Evolutionary conservation across 177 flowering plant species (phyloP).

Genomic region (Vitis hybrid): DNA sequence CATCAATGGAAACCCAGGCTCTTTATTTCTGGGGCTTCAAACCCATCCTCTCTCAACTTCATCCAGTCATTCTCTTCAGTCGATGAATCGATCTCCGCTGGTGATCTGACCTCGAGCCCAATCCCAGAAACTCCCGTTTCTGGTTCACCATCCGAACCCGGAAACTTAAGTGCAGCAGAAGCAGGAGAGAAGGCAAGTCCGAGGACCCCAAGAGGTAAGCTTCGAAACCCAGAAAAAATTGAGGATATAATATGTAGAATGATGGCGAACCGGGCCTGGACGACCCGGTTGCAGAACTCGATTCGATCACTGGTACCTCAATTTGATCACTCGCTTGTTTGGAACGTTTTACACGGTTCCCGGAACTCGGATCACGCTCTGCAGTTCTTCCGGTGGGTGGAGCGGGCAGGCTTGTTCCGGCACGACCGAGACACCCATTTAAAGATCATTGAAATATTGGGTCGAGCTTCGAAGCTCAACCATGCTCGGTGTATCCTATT

Average conservation of each 20-base stretch:
- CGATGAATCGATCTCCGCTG: slow-evolving; percentile 10
- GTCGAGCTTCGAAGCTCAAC: slow-evolving; percentile 63
- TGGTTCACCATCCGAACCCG: slow-evolving; percentile 1
- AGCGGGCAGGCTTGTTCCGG: slow-evolving; percentile 59
- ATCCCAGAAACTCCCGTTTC: slow-evolving; percentile 9
- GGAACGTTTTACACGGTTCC: slow-evolving; percentile 65
- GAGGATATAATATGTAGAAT: slow-evolving; percentile 74
- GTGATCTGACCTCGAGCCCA: not conserved
- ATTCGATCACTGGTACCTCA: slow-evolving; percentile 65
- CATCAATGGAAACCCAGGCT: slow-evolving; percentile 15
- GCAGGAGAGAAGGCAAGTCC: not conserved
- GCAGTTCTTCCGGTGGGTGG: slow-evolving; percentile 90
- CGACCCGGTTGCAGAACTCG: slow-evolving; percentile 84
- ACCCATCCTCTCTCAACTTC: slow-evolving; percentile 20
- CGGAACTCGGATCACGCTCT: slow-evolving; percentile 72
- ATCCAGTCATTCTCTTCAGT: slow-evolving; percentile 32
- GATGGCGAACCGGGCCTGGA: slow-evolving; percentile 89
- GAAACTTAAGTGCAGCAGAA: not conserved
- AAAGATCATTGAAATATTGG: slow-evolving; percentile 76
- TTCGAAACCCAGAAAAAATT: slow-evolving; percentile 48
- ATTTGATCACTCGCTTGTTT: slow-evolving; percentile 68
- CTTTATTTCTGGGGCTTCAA: slow-evolving; percentile 17
- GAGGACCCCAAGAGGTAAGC: slow-evolving; percentile 44
- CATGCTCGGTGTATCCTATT: slow-evolving; percentile 84
- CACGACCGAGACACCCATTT: slow-evolving; percentile 60